phyloP scores from a whole-genome alignment of 1,284 basidiomycete genomes.

The Gomphus sp. region DNA sequence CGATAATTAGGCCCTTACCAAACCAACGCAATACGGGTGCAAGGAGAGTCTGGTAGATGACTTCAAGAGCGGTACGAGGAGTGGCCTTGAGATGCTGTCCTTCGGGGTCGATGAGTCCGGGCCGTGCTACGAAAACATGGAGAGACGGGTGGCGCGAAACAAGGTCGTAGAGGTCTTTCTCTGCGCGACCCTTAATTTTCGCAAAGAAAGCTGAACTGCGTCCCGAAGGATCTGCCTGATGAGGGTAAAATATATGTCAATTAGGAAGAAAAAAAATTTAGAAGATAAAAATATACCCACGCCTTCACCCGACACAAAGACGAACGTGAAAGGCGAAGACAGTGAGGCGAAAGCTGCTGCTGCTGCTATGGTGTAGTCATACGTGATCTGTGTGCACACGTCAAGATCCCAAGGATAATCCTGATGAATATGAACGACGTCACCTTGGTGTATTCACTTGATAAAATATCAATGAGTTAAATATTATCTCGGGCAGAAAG shows the following conservation, averaged over 20 bases:
- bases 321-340: slow-evolving; percentile 18
- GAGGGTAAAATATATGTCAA: too few species aligned
- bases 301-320: slow-evolving; percentile 21
- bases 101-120: not conserved
- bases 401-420: slow-evolving; percentile 13
- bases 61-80: not conserved
- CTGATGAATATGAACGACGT: too few species aligned
- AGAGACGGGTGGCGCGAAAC: slow-evolving; percentile 1
- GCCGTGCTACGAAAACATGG: not conserved
- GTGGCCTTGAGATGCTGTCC: not conserved
- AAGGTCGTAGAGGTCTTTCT: slow-evolving; percentile 16
- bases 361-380: slow-evolving; percentile 21
- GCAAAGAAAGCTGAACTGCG: slow-evolving; percentile 15
- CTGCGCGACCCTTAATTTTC: slow-evolving; percentile 20
- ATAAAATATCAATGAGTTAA: not conserved
- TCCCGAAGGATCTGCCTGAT: slow-evolving; percentile 11
- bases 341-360: slow-evolving; percentile 20
- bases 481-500: not conserved
- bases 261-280: too few species aligned
- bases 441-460: not conserved
- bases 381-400: slow-evolving; percentile 15
- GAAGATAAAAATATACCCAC: too few species aligned
- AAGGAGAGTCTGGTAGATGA: not conserved
- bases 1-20: not conserved
- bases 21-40: not conserved